Percentiles rank a stretch among this genome's conserved stretches.
phyloP scores from a whole-genome alignment of 129 eudicot genomes.

The Centella asiatica region DNA sequence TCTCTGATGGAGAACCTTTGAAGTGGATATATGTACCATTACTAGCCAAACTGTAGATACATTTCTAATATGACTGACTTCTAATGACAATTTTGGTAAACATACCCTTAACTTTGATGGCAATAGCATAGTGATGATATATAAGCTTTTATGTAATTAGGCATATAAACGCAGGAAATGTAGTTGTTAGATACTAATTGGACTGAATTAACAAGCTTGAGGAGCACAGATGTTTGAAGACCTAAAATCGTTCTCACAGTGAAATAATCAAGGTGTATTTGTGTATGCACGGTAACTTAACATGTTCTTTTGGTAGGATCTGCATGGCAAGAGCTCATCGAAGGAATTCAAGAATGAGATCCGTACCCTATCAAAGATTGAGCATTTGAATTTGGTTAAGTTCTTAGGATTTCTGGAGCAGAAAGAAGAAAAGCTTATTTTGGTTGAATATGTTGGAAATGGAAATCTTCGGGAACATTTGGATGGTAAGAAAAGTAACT shows the following conservation, averaged over 20 bases:
- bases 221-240: background rate
- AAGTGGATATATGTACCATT: too few relatives aligned
- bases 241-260: background rate
- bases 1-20: background rate
- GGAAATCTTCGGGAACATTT: constrained; percentile 83
- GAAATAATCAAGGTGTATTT: background rate
- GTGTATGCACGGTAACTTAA: constrained; percentile 1
- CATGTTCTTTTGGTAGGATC: constrained; percentile 34
- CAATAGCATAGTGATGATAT: too few relatives aligned
- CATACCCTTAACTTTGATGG: too few relatives aligned
- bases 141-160: too few relatives aligned
- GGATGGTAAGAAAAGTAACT: constrained; percentile 49
- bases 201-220: background rate
- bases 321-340: constrained; percentile 30
- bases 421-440: constrained; percentile 47
- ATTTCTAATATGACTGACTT: too few relatives aligned
- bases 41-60: too few relatives aligned
- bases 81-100: too few relatives aligned
- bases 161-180: background rate
- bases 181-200: background rate
- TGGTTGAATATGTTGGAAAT: constrained; percentile 60
- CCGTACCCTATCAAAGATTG: constrained; percentile 61
- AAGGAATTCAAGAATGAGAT: constrained; percentile 67
- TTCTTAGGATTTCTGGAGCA: constrained; percentile 67
- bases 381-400: constrained; percentile 70